Conservation (phyloP, 371 early-diverging fungal genomes). For the Syncephalastrum racemosum region DNA sequence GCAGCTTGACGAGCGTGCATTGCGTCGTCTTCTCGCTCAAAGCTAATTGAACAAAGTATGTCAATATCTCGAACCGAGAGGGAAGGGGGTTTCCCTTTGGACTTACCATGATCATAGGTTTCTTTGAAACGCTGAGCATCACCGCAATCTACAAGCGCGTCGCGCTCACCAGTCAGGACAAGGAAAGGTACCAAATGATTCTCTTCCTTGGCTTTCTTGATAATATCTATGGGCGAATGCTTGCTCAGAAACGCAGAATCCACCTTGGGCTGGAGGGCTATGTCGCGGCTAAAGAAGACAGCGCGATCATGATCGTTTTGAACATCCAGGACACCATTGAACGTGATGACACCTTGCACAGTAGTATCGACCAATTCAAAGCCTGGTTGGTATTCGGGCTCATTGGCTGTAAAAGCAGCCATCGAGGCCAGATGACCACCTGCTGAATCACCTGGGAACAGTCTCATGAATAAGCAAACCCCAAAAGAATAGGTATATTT, state of each 20-base stretch:
- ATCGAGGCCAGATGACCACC: conserved; percentile 72
- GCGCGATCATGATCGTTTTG: conserved; percentile 16
- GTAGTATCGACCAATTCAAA: conserved; percentile 71
- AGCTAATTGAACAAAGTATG: conserved; percentile 3
- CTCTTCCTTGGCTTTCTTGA: conserved; percentile 17
- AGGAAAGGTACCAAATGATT: conserved; percentile 31
- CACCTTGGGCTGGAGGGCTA: conserved; percentile 31
- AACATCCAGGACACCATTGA: conserved; percentile 52
- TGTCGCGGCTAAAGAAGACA: conserved; percentile 34
- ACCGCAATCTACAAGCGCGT: conserved; percentile 25
- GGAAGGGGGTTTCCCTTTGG: background rate
- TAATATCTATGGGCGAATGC: conserved; percentile 45
- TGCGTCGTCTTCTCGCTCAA: conserved; percentile 9
- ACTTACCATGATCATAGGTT: conserved; percentile 32
- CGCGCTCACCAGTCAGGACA: conserved; percentile 33
- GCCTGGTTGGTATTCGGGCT: conserved; percentile 64
- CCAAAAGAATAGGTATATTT: background rate
- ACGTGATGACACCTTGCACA: conserved; percentile 54
- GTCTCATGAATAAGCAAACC: background rate
- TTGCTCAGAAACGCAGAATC: conserved; percentile 40
- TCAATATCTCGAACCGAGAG: background rate
- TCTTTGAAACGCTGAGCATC: conserved; percentile 24
- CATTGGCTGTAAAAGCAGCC: conserved; percentile 64
- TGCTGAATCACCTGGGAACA: conserved; percentile 54
- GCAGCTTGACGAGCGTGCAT: conserved; percentile 18